Evolutionary conservation across 177 flowering plant species (phyloP).

Genomic region (Vitis hybrid): DNA sequence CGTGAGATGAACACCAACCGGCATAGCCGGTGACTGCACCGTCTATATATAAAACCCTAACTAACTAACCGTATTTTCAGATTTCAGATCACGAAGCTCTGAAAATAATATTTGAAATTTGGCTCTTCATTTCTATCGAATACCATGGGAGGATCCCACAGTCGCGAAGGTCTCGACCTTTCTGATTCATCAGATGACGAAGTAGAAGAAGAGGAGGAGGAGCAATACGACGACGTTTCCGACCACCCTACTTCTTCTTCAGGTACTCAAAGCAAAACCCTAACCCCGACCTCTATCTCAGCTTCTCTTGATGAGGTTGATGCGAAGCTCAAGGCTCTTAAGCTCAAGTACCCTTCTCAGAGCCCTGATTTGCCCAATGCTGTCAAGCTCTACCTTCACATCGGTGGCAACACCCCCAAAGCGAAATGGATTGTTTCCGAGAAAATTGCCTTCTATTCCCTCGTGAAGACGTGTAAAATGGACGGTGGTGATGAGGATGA

Average conservation of each 20-base stretch:
- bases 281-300: not conserved
- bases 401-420: constrained; percentile 82
- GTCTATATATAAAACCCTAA: too few relatives aligned
- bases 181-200: constrained; percentile 44
- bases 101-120: not conserved
- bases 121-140: constrained; percentile 4
- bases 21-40: too few relatives aligned
- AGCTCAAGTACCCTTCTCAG: constrained; percentile 49
- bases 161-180: constrained; percentile 72
- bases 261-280: not conserved
- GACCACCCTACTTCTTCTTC: constrained; percentile 15
- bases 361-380: constrained; percentile 36
- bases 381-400: constrained; percentile 75
- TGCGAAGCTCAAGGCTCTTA: constrained; percentile 57
- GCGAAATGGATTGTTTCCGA: constrained; percentile 89
- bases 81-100: too few relatives aligned
- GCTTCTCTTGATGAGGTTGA: constrained; percentile 60
- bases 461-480: constrained; percentile 30
- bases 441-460: constrained; percentile 47
- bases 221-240: constrained; percentile 17
- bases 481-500: constrained; percentile 17
- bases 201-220: constrained; percentile 28
- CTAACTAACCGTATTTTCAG: too few relatives aligned
- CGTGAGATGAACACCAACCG: too few relatives aligned
- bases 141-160: constrained; percentile 70